A percentile compares a stretch with the other conserved stretches of the same genome.
These are phyloP conservation scores for Tillandsia leiboldiana DNA, from an alignment of 176 grass and related monocot species.

Conservation along the genomic window DNA sequence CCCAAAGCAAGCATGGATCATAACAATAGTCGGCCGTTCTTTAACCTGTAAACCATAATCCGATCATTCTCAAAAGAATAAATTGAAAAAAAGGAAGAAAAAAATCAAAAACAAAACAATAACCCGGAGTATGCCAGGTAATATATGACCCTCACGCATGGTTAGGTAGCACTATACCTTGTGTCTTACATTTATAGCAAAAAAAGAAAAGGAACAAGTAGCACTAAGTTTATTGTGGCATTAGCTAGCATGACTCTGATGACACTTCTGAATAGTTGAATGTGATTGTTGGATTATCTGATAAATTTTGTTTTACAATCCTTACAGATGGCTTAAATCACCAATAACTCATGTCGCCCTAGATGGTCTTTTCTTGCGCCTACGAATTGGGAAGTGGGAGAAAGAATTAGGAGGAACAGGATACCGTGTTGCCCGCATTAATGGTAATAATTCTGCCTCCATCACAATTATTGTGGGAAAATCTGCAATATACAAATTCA, in stretches of 20 bases:
- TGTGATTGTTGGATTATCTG: neutral
- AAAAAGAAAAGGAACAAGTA: neutral
- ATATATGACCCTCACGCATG: neutral
- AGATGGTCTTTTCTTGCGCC: slow-evolving; percentile 80
- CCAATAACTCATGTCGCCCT: slow-evolving; percentile 39
- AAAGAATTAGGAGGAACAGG: slow-evolving; percentile 70
- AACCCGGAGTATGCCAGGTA: neutral
- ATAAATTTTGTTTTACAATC: slow-evolving; percentile 15
- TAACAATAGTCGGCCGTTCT: neutral
- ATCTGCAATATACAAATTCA: neutral
- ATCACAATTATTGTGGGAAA: neutral
- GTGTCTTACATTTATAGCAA: neutral
- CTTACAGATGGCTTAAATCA: slow-evolving; percentile 66
- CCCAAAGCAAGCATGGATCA: neutral
- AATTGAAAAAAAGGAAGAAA: no score
- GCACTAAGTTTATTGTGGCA: neutral
- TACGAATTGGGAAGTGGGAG: slow-evolving; percentile 82
- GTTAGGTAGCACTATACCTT: neutral
- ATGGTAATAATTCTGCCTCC: slow-evolving; percentile 45
- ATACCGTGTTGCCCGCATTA: slow-evolving; percentile 76
- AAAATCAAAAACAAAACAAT: no score
- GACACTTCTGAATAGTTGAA: neutral
- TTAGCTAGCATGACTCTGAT: neutral
- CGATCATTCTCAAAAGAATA: no score
- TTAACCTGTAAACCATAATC: neutral